phyloP scores from a whole-genome alignment of 148 eudicot genomes.

The Linanthus parryae region DNA sequence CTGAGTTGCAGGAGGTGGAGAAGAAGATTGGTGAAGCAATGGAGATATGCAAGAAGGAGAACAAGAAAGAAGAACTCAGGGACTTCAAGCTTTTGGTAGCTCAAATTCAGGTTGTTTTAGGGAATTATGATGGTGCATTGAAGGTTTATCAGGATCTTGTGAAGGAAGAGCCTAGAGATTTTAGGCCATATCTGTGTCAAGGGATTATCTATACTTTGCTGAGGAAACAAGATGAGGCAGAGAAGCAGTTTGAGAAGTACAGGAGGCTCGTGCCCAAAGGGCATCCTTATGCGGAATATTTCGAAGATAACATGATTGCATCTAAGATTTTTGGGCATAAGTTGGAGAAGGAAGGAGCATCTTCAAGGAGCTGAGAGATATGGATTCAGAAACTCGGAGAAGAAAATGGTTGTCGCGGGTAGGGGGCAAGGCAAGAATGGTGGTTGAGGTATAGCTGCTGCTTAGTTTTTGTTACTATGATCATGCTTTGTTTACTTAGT shows the following conservation, averaged over 20 bases:
- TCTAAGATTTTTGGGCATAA: conserved; percentile 62
- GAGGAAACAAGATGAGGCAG: conserved; percentile 69
- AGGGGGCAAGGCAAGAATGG: too few relatives aligned
- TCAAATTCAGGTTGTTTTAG: conserved; percentile 64
- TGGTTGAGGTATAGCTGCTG: too few relatives aligned
- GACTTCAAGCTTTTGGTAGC: conserved; percentile 82
- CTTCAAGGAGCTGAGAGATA: conserved; percentile 13
- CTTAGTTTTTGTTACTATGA: too few relatives aligned
- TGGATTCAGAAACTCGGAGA: too few relatives aligned
- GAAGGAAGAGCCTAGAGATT: conserved; percentile 85
- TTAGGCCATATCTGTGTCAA: conserved; percentile 88
- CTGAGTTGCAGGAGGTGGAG: conserved; percentile 33
- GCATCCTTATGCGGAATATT: conserved; percentile 68
- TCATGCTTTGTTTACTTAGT: too few relatives aligned
- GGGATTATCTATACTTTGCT: conserved; percentile 81
- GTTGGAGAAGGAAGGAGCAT: conserved; percentile 51
- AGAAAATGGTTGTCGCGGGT: too few relatives aligned
- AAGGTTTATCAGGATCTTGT: conserved; percentile 69
- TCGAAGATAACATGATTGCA: conserved; percentile 76
- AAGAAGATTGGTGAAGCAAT: conserved; percentile 41
- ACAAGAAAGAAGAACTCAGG: conserved; percentile 51
- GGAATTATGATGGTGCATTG: conserved; percentile 65
- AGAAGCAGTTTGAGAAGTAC: conserved; percentile 72
- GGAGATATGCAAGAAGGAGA: conserved; percentile 47
- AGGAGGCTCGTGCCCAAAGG: conserved; percentile 75